Base-by-base conservation (phyloP, 2,329 filamentous ascomycete species). In the Malbranchea zuffiana region DNA sequence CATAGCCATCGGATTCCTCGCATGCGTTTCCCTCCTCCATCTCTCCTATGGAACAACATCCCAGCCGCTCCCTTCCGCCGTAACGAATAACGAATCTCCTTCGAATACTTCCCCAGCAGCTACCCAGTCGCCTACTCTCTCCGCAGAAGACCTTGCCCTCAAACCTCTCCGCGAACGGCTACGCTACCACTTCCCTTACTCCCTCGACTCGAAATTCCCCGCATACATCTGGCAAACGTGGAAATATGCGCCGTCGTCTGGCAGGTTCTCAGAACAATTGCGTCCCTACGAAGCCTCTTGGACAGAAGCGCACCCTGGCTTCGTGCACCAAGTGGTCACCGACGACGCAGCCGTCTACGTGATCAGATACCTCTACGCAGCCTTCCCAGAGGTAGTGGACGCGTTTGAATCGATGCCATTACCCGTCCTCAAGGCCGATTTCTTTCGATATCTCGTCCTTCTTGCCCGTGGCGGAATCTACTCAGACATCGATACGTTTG, bases 201-300 rank as follows among this genome's bases (percentile, higher is more conserved):
- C 94, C 53, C 71, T 88, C 44, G 77, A 86, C 53, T 62, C 70
- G 49, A 93, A 88, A 59, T 96, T 96, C 59, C 90, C 90, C 3
- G 87, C 86, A 39, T 96, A 94, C 67, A 92, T 98, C 55, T 98
- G 90, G 90, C 90, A 98, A 69, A 98, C 90, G 10, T 98, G 90
- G 90, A 95, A 92, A 60, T 80, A 76, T 53, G 82, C 77, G 1
- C 87, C 88, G 0, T 73, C 78, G 1, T 81, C 84, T 15, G 69
- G 75, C 34, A 71, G 82, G 44, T 98, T 98, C 55, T 63, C 62
- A 7, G 75, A 80, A 44, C 64, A 68, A 13, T 87, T 94, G 55
- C 78, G 87, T 44, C 76, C 82, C 31, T 72, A 85, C 42, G 90
- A 96, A 63, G 82, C 84, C 10, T 86, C 82, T 44, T 98, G 90